Percentiles rank a stretch among this genome's conserved stretches.
Conservation (phyloP, 305 asterid genomes). For the Fraxinus albicans region DNA sequence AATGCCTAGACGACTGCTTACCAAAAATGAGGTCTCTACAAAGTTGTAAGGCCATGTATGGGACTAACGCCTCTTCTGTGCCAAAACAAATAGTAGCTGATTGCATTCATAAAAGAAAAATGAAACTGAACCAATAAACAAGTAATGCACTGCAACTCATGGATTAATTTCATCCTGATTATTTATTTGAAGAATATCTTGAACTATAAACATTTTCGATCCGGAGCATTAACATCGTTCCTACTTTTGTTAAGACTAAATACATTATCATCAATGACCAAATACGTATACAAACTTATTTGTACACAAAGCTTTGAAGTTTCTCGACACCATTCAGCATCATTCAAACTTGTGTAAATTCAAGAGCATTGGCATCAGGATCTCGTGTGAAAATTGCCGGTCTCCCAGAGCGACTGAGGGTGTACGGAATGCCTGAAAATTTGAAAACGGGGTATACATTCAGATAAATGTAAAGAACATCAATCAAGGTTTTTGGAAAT, state of each 20-base stretch:
- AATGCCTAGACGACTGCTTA: too few species aligned
- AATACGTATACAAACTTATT: background rate
- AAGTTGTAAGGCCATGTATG: background rate
- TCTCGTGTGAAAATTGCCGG: constrained; percentile 90
- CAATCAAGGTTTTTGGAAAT: too few species aligned
- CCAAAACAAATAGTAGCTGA: background rate
- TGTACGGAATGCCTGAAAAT: constrained; percentile 68
- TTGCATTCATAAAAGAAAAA: background rate
- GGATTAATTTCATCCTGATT: background rate
- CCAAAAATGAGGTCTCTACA: background rate
- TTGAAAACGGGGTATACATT: constrained; percentile 38
- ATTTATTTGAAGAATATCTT: background rate
- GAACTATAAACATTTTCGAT: background rate
- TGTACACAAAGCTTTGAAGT: background rate
- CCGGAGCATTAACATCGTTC: background rate
- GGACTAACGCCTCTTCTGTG: background rate
- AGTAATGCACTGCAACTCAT: background rate
- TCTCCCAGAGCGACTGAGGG: constrained; percentile 91
- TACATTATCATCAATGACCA: background rate
- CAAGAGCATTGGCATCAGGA: constrained; percentile 95
- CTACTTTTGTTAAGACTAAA: background rate
- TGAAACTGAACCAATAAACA: background rate
- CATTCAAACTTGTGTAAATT: constrained; percentile 74
- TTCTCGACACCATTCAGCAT: constrained; percentile 9
- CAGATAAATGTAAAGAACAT: background rate